Percentiles rank a stretch among this genome's conserved stretches.
Conservation (phyloP, 2,329 filamentous ascomycete genomes). For the Colletotrichum spinosum region DNA sequence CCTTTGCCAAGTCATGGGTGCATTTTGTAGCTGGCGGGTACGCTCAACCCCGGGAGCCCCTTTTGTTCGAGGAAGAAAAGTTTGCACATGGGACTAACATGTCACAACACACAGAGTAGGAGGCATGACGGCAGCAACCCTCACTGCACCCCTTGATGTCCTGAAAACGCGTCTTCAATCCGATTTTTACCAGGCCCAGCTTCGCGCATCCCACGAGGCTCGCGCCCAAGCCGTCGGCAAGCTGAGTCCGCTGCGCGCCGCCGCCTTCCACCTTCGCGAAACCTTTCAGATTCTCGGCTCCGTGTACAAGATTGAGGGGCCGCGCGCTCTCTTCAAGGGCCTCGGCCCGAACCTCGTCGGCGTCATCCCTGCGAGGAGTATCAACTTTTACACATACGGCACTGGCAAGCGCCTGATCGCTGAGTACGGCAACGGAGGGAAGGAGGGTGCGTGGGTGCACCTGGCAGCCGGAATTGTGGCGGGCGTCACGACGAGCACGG, state of each 20-base stretch:
- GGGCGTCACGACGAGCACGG: slow-evolving; percentile 87
- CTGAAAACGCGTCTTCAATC: slow-evolving; percentile 94
- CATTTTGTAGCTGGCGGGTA: slow-evolving; percentile 94
- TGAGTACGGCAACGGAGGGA: slow-evolving; percentile 76
- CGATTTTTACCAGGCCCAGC: slow-evolving; percentile 91
- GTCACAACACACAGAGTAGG: slow-evolving; percentile 69
- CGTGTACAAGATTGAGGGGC: slow-evolving; percentile 85
- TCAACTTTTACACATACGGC: slow-evolving; percentile 94
- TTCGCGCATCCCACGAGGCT: slow-evolving; percentile 75
- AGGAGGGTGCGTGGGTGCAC: slow-evolving; percentile 81
- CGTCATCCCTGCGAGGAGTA: slow-evolving; percentile 88
- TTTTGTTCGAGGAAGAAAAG: slow-evolving; percentile 11
- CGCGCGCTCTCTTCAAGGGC: slow-evolving; percentile 91
- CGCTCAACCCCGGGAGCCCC: slow-evolving; percentile 45
- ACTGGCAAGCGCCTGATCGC: slow-evolving; percentile 89
- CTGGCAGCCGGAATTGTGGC: slow-evolving; percentile 80
- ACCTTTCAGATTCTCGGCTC: slow-evolving; percentile 87
- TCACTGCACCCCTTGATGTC: slow-evolving; percentile 95
- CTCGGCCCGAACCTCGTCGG: slow-evolving; percentile 90
- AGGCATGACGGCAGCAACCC: slow-evolving; percentile 89
- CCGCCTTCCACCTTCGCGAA: slow-evolving; percentile 81
- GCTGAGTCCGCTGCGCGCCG: slow-evolving; percentile 74
- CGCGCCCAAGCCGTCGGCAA: slow-evolving; percentile 60
- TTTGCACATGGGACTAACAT: slow-evolving; percentile 23
- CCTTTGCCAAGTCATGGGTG: slow-evolving; percentile 84